phyloP scores from a whole-genome alignment of 116 monocot species.

The Trichopus zeylanicus region DNA sequence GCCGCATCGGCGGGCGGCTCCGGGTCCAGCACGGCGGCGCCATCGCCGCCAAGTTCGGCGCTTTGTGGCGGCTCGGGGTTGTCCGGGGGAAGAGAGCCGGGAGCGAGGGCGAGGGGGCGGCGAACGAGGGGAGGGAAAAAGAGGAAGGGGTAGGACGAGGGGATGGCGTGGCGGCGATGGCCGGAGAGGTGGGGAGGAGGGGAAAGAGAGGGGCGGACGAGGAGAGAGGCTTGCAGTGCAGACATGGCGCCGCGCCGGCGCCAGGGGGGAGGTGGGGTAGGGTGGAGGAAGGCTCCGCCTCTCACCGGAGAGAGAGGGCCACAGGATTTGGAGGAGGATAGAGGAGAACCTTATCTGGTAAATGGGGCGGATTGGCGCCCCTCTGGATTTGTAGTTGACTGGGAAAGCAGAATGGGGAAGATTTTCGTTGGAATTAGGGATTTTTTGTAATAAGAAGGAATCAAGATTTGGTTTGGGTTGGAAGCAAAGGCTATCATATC shows the following conservation, averaged over 20 bases:
- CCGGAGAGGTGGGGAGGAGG: slow-evolving; percentile 7
- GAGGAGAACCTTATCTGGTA: no score
- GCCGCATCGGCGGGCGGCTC: slow-evolving; percentile 1
- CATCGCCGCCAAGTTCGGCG: slow-evolving; percentile 2
- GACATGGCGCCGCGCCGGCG: slow-evolving; percentile 53
- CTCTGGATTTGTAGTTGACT: no score
- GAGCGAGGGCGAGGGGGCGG: background rate
- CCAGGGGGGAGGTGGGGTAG: no score
- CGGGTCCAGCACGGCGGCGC: background rate
- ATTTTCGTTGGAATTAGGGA: no score
- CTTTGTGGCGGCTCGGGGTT: background rate
- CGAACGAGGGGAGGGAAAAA: background rate
- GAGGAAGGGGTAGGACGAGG: background rate
- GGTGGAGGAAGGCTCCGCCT: no score
- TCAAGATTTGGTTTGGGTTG: no score
- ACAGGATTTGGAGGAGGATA: no score
- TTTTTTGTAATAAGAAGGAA: no score
- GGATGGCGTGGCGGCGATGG: slow-evolving; percentile 3
- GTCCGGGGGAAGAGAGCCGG: slow-evolving; percentile 2
- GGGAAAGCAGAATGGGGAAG: no score
- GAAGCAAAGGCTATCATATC: no score
- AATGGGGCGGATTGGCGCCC: no score
- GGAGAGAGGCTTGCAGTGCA: slow-evolving; percentile 49
- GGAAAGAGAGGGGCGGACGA: slow-evolving; percentile 32
- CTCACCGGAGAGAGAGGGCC: no score